Percentiles rank a stretch among this genome's conserved stretches.
Evolutionary conservation across 1,284 basidiomycete genomes (phyloP).

Genomic region (Rhodotorula sp.): DNA sequence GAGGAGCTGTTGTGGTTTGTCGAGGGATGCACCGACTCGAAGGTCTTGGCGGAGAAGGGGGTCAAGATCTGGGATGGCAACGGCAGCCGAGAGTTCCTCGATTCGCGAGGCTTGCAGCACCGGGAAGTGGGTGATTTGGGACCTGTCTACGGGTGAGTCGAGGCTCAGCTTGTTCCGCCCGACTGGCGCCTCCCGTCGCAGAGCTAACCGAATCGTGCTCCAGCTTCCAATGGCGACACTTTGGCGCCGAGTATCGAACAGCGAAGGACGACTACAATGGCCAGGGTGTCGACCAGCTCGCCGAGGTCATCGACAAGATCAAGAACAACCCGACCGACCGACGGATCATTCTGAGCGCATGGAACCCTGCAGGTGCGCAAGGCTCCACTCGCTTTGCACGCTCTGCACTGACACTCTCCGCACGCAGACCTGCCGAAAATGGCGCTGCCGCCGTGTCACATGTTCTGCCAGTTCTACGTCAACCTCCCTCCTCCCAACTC

Average conservation of each 20-base stretch:
- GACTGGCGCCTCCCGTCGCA: neutral
- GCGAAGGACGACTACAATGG: constrained; percentile 66
- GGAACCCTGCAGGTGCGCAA: constrained; percentile 86
- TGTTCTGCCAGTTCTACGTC: constrained; percentile 99
- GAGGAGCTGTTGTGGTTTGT: constrained; percentile 98
- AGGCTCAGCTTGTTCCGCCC: neutral
- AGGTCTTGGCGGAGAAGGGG: constrained; percentile 71
- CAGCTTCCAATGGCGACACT: constrained; percentile 93
- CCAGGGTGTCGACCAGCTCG: constrained; percentile 89
- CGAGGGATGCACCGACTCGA: constrained; percentile 78
- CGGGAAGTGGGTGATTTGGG: constrained; percentile 90
- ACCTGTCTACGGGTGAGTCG: constrained; percentile 75
- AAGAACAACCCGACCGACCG: constrained; percentile 90
- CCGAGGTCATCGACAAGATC: constrained; percentile 85
- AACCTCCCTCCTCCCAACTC: constrained; percentile 66
- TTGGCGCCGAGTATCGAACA: constrained; percentile 83
- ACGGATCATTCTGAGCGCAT: constrained; percentile 91
- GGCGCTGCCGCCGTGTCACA: constrained; percentile 97
- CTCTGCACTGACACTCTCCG: neutral
- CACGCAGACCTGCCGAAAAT: constrained; percentile 77
- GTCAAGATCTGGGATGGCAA: constrained; percentile 99
- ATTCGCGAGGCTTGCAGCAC: constrained; percentile 74
- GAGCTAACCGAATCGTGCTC: neutral
- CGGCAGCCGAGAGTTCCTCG: constrained; percentile 81
- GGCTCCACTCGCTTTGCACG: too few species aligned